Percentiles rank a stretch among this genome's conserved stretches.
Conservation (phyloP, 768 basidiomycete species). For the Termitomyces sp. region DNA sequence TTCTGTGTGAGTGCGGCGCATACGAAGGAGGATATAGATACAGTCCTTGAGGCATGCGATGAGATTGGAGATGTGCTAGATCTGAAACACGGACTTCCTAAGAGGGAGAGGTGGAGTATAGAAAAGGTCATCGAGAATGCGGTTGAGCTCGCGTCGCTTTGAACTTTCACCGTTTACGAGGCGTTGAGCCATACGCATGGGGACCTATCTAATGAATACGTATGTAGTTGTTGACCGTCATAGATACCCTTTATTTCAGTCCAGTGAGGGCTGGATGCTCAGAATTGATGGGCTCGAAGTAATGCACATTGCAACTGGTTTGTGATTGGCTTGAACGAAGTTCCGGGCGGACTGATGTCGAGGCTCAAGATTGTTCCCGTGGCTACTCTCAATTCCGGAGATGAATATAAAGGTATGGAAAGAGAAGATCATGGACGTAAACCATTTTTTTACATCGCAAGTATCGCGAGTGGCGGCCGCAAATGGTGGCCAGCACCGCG, state of each 20-base stretch:
- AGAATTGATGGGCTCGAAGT: background rate
- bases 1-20: constrained; percentile 95
- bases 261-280: background rate
- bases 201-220: background rate
- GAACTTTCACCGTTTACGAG: too few species aligned
- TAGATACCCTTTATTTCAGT: background rate
- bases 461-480: background rate
- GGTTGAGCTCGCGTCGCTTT: constrained; percentile 58
- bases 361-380: background rate
- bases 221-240: background rate
- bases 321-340: background rate
- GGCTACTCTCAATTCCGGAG: background rate
- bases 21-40: constrained; percentile 96
- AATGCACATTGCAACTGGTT: background rate
- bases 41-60: constrained; percentile 79
- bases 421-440: background rate
- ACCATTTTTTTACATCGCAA: too few species aligned
- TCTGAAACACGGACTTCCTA: constrained; percentile 69
- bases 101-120: constrained; percentile 68
- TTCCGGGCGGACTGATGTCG: background rate
- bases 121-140: constrained; percentile 71
- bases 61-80: constrained; percentile 90
- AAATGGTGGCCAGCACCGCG: background rate
- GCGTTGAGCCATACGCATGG: background rate
- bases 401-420: background rate